A percentile compares a stretch with the other conserved stretches of the same genome.
Conservation (phyloP, 208 protist genomes). For the Plasmodiophora brassicae region DNA sequence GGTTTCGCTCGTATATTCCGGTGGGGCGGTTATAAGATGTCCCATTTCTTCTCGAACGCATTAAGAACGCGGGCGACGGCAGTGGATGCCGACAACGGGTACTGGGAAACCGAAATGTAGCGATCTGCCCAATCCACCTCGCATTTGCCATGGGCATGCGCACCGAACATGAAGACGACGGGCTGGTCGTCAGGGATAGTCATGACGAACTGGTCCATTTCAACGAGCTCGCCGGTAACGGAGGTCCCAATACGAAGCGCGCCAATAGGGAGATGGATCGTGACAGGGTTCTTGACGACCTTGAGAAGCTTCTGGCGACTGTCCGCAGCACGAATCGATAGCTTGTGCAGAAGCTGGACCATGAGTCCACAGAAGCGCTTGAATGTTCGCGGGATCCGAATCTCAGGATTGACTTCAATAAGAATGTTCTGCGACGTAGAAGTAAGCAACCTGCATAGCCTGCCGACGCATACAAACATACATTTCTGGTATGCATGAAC, state of each 20-base stretch:
- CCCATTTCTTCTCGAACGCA: slow-evolving; percentile 69
- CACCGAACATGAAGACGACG: slow-evolving; percentile 74
- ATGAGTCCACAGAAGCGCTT: slow-evolving; percentile 96
- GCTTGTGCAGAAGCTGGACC: slow-evolving; percentile 94
- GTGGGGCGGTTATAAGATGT: slow-evolving; percentile 62
- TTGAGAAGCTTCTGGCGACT: slow-evolving; percentile 76
- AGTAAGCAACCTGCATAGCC: not conserved
- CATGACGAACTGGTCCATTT: slow-evolving; percentile 36
- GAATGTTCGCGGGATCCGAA: slow-evolving; percentile 94
- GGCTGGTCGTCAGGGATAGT: slow-evolving; percentile 48
- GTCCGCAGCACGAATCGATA: slow-evolving; percentile 83
- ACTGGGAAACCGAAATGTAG: slow-evolving; percentile 70
- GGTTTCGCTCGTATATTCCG: too few species aligned
- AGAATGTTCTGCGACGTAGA: slow-evolving; percentile 30
- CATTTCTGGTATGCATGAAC: slow-evolving; percentile 36
- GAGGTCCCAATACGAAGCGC: slow-evolving; percentile 53
- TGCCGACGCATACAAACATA: not conserved
- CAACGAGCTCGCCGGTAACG: slow-evolving; percentile 35
- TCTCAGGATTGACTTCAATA: slow-evolving; percentile 84
- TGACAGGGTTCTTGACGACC: slow-evolving; percentile 96
- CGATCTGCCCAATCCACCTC: slow-evolving; percentile 64
- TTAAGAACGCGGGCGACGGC: slow-evolving; percentile 61
- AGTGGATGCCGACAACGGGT: slow-evolving; percentile 66
- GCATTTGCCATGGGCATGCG: slow-evolving; percentile 65
- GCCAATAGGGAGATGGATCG: slow-evolving; percentile 84